Evolutionary conservation across 2,329 filamentous ascomycete species (phyloP), one percentile per base, ranked within the genome.

Genomic region (Apiospora phragmitis): DNA sequence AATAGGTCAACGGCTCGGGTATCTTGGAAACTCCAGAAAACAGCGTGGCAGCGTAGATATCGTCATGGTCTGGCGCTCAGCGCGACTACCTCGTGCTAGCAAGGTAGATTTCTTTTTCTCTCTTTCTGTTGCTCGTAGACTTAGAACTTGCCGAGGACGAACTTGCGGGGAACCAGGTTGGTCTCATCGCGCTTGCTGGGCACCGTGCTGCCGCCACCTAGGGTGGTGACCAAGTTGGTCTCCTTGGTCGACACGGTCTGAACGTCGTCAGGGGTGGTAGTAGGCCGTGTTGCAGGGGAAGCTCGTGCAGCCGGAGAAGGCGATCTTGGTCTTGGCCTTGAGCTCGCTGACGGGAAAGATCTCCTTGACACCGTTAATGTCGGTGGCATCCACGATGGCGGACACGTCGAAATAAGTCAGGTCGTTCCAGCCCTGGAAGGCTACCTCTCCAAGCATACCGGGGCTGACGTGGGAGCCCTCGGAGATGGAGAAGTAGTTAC

Each of bases 331-430:
- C 32, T 47, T 45, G 29, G 62, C 55, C 12, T 69, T 38, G n/a
- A 71, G 45, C 67, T 79, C 69, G 68, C 69, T 75, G 70, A 77
- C 78, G 38, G 87, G 87, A 80, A 81, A 89, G 78, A 89, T 83
- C 81, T 85, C 80, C 83, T 89, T 88, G 76, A 90, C 83, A 75
- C 86, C 86, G 73, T 84, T 70, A 73, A 80, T 75, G 79, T 89
- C 88, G 49, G 76, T 76, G 68, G 86, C 79, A 79, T 86, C 80
- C 75, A 89, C 85, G 73, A 90, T 89, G 77, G 87, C 87, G 14
- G 87, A 89, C 72, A 90, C 86, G 73, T 90, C 88, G 71, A 87
- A 90, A 84, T 85, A 90, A 70, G 85, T 88, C 71, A 81, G 72
- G 73, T 81, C 86, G 68, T 78, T 76, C 79, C 79, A 87, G 76